These are phyloP conservation scores for Aspergillus novoparasiticus DNA, from an alignment of 2,329 filamentous ascomycete genomes.

Conservation along the genomic window DNA sequence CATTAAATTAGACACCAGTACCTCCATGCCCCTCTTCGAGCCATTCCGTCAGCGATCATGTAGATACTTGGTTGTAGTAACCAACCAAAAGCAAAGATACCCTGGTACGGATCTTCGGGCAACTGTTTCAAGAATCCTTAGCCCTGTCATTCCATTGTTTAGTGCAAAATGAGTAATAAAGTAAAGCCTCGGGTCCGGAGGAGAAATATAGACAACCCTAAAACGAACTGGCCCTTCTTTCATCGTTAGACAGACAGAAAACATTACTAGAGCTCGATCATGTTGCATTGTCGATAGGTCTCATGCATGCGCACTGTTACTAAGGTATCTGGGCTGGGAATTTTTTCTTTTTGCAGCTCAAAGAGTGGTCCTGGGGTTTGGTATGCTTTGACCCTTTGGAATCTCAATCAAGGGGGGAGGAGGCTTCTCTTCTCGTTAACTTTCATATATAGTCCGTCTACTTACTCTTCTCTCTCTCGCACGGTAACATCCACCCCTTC, in stretches of 20 bases:
- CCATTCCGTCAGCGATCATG: neutral
- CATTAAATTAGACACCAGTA: neutral
- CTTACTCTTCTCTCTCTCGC: neutral
- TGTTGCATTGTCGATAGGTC: neutral
- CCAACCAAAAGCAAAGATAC: neutral
- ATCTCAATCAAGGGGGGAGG: constrained; percentile 34
- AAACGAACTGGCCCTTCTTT: neutral
- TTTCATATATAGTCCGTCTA: neutral
- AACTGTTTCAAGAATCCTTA: neutral
- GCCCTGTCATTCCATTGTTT: constrained; percentile 2
- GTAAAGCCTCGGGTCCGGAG: neutral
- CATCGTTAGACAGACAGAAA: neutral
- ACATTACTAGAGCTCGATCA: neutral
- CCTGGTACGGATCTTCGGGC: neutral
- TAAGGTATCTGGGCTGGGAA: neutral
- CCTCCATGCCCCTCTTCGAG: neutral
- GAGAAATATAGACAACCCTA: neutral
- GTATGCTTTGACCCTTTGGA: constrained; percentile 28
- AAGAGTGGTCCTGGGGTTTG: constrained; percentile 15
- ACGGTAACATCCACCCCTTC: neutral
- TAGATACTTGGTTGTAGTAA: neutral
- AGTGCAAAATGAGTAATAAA: neutral
- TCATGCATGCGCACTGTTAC: neutral
- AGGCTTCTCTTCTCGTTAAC: neutral
- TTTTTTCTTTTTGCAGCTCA: neutral